phyloP scores from a whole-genome alignment of 2,329 filamentous ascomycete species.

The Neonectria neomacrospora region DNA sequence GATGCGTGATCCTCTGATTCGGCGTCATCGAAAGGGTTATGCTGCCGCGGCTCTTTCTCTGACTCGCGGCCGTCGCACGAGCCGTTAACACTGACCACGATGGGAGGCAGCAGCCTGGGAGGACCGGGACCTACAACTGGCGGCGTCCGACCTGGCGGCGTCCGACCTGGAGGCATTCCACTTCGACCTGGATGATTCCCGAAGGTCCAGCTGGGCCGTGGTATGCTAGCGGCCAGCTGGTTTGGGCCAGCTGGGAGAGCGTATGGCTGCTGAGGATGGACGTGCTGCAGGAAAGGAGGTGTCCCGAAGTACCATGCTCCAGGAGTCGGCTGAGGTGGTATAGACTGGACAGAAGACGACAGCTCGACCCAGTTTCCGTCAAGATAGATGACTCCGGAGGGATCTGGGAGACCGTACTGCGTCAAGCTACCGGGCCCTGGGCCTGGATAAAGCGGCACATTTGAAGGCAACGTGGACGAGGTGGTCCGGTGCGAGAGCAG shows the following conservation, averaged over 20 bases:
- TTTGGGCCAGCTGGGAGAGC: background rate
- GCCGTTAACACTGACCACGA: background rate
- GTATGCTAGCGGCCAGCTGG: background rate
- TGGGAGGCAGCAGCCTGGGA: background rate
- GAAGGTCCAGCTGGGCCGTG: background rate
- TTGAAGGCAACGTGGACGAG: background rate
- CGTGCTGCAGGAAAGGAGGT: background rate
- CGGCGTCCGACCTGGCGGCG: background rate
- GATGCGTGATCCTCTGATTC: background rate
- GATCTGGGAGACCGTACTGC: background rate
- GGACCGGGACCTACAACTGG: background rate
- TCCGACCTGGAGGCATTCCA: background rate
- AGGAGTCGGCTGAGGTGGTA: background rate
- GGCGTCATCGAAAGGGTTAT: background rate
- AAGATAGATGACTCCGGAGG: background rate
- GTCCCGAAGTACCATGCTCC: background rate
- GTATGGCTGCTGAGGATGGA: background rate
- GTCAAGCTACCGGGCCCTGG: background rate
- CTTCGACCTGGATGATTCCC: no score
- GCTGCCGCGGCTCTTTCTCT: background rate
- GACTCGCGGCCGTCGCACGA: background rate
- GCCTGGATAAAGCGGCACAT: background rate
- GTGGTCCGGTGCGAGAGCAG: background rate
- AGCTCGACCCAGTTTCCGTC: constrained; percentile 2
- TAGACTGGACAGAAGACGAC: background rate